Percentiles rank a stretch among this genome's conserved stretches.
These are phyloP conservation scores for Lupinus albus DNA, from an alignment of 306 rosid species.

Conservation along the genomic window DNA sequence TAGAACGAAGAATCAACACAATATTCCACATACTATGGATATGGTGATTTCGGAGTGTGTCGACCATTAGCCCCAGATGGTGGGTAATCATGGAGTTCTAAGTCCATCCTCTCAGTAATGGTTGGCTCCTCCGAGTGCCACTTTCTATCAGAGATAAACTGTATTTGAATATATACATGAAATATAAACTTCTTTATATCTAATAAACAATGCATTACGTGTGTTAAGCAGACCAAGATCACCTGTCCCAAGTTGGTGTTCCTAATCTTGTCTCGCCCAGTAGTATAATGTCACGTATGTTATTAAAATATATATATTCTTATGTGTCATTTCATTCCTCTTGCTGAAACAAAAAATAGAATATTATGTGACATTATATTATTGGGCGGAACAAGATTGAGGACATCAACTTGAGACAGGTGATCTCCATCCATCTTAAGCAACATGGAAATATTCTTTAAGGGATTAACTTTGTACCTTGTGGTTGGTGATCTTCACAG, in stretches of 20 bases:
- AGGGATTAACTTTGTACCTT: conserved; percentile 33
- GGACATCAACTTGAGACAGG: too few relatives aligned
- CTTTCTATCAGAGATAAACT: conserved; percentile 41
- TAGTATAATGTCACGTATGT: too few relatives aligned
- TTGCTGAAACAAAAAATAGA: too few relatives aligned
- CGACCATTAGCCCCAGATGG: conserved; percentile 74
- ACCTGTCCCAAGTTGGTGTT: too few relatives aligned
- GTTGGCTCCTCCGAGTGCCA: conserved; percentile 30
- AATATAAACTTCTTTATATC: background rate
- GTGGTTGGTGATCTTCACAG: conserved; percentile 30
- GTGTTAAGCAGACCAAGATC: background rate
- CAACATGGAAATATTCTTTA: background rate
- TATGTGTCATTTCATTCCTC: too few relatives aligned
- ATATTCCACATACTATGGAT: conserved; percentile 31
- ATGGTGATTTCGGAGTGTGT: conserved; percentile 69
- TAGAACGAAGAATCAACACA: background rate
- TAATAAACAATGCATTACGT: background rate
- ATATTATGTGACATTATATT: too few relatives aligned
- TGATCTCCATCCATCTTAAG: too few relatives aligned
- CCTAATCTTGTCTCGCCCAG: too few relatives aligned
- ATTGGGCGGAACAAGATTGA: too few relatives aligned
- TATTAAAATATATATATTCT: too few relatives aligned
- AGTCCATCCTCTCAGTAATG: conserved; percentile 50
- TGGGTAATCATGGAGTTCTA: conserved; percentile 68
- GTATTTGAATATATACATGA: background rate